Conservation (phyloP, 1,139 yeast species). For the Suhomyces yuchorum region DNA sequence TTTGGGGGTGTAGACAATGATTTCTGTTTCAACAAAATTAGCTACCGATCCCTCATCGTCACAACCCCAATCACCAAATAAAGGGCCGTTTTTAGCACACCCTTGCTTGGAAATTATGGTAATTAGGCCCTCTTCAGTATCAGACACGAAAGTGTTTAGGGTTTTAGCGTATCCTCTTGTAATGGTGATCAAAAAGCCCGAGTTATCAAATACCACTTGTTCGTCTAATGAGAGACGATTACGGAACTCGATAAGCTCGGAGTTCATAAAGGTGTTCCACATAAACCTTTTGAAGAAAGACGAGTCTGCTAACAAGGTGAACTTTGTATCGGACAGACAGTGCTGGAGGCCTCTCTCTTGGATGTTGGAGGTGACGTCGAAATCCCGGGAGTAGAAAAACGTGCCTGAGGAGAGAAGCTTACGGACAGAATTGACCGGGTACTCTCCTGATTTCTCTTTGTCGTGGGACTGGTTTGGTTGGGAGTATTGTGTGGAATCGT, state of each 20-base stretch:
- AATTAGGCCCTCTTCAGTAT: slow-evolving; percentile 45
- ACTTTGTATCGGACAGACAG: slow-evolving; percentile 28
- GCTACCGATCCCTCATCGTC: slow-evolving; percentile 74
- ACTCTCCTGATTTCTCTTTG: slow-evolving; percentile 39
- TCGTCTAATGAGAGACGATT: slow-evolving; percentile 55
- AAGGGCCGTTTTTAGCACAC: slow-evolving; percentile 58
- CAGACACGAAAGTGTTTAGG: slow-evolving; percentile 46
- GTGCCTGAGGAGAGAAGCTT: slow-evolving; percentile 62
- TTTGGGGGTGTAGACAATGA: slow-evolving; percentile 55
- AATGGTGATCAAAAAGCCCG: slow-evolving; percentile 59
- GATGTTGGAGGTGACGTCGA: slow-evolving; percentile 62
- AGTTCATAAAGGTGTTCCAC: slow-evolving; percentile 66
- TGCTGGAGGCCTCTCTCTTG: slow-evolving; percentile 53
- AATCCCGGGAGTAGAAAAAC: slow-evolving; percentile 65
- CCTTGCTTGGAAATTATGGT: slow-evolving; percentile 71
- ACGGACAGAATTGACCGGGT: slow-evolving; percentile 61
- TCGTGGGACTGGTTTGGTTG: slow-evolving; percentile 14
- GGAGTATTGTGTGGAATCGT: slow-evolving; percentile 13
- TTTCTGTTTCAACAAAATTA: slow-evolving; percentile 67
- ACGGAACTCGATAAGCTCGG: slow-evolving; percentile 62
- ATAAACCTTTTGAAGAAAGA: slow-evolving; percentile 57
- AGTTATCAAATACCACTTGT: slow-evolving; percentile 51
- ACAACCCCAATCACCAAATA: slow-evolving; percentile 69
- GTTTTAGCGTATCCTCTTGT: slow-evolving; percentile 70
- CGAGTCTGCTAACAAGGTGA: slow-evolving; percentile 42